A percentile compares a stretch with the other conserved stretches of the same genome.
These are phyloP conservation scores for Pyrus pyrifolia DNA, from an alignment of 306 rosid species.

Conservation along the genomic window DNA sequence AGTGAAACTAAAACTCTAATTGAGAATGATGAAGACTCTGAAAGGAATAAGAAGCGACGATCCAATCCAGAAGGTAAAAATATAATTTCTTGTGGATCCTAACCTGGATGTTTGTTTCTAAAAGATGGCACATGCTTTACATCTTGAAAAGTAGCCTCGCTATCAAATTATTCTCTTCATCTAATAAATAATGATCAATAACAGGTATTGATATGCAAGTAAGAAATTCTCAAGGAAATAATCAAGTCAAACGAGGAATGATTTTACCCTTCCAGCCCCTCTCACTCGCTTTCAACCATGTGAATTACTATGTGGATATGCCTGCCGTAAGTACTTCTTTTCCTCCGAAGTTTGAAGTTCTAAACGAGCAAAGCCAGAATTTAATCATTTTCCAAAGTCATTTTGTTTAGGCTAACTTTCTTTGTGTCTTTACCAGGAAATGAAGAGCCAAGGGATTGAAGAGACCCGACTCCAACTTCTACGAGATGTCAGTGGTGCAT, in stretches of 20 bases:
- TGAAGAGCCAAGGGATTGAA: conserved; percentile 14
- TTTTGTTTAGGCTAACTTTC: neutral
- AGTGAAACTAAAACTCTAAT: conserved; percentile 11
- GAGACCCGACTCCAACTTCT: conserved; percentile 13
- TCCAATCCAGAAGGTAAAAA: conserved; percentile 3
- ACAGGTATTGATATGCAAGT: conserved; percentile 14
- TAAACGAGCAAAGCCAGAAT: neutral
- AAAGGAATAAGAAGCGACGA: neutral
- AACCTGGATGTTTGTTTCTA: neutral
- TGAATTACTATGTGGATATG: conserved; percentile 18
- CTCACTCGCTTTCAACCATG: conserved; percentile 19
- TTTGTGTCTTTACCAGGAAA: conserved; percentile 11
- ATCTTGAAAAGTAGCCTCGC: neutral
- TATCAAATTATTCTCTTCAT: neutral
- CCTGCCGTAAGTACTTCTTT: conserved; percentile 8
- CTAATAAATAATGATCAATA: neutral
- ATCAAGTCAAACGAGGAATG: conserved; percentile 10
- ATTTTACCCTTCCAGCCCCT: conserved; percentile 18
- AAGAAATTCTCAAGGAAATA: conserved; percentile 10
- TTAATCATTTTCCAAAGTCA: neutral
- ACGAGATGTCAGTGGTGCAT: conserved; percentile 22
- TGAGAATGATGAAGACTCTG: conserved; percentile 1
- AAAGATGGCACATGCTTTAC: neutral
- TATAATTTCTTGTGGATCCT: neutral
- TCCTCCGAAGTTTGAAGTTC: neutral